Base-by-base conservation (phyloP, 352 stramenopile genomes). In the Globisporangium paroecandrum region DNA sequence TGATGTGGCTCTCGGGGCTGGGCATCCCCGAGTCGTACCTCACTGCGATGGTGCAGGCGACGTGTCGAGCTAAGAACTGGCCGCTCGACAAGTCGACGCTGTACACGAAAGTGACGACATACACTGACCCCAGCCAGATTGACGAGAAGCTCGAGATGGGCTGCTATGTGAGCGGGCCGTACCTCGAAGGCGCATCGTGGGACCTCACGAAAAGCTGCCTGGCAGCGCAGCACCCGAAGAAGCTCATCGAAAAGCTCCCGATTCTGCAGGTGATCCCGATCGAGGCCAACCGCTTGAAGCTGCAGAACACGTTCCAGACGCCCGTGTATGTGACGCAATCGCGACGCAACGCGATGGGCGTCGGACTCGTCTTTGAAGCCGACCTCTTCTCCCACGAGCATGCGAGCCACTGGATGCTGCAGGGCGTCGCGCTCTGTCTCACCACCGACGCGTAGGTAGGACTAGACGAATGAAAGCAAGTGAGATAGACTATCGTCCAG, bases 1-100 rank as follows among this genome's bases (percentile, higher is more conserved):
- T 98, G 60, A 94, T 99, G 74, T 99, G 96, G 96, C 81, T 99
- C 27, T 97, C 89, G 0, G 96, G 96, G 3, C 74, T 99, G 4
- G 91, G 97, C 34, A 98, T 99, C 58, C 95, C 95, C 2, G 95
- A 99, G 79, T 98, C 89, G 32, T 99, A 98, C 69, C 85, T 99
- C 10, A 99, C 96, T 0, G 95, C 96, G 9, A 80, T 99, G 18
- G 93, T 99, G 56, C 96, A 99, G 72, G 94, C 94, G 8, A 98
- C 96, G 13, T 99, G 96, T 68, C 87, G 95, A 27, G 78, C 82
- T 29, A 90, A 91, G 77, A 97, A 97, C 71, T 99, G 96, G 95
- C 90, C 95, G 13, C 82, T 99, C 63, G 96, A 99, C 81, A 98
- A 98, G 76, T 97, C 89, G 13, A 97, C 92, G 34, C 71, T 98